Base-by-base conservation (phyloP, 2,329 filamentous ascomycete species). In the Hypoxylon rubiginosum region DNA sequence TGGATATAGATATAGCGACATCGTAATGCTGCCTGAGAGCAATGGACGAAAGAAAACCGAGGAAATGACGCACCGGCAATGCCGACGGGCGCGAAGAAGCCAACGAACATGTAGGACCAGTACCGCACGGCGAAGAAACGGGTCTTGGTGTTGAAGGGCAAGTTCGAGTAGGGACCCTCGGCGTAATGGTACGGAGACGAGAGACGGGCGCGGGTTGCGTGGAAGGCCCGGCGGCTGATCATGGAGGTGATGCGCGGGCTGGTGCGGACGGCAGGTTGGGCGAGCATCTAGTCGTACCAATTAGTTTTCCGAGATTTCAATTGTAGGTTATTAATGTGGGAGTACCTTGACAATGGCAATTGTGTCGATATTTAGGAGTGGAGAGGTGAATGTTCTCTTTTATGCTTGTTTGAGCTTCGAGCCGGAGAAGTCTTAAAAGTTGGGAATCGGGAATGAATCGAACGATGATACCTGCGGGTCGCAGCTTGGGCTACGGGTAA, bases 161-260 rank as follows among this genome's bases (percentile, higher is more conserved):
- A 84, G 88, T 97, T 98, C 86, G 88, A 91, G 83, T 93, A 92
- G 78, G 95, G 92, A 72, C 95, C 96, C 86, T 98, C 95, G 75
- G 95, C 91, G 86, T 99, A 99, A 88, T 99, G 96, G 91, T 97
- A 97, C 71, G 94, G 94, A 80, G 93, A 97, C 76, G 86, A 88
- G 80, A 97, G 84, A 82, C 92, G 93, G 80, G 91, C 83, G 78
- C 93, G 92, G 80, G 95, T 97, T 78, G 93, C 90, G 82, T 94
- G 91, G 91, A 99, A 97, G 84, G 91, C 93, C 82, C 96, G 94
- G 85, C 94, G 93, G 87, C 91, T 88, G 84, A 94, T 86, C 79
- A 90, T 81, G 72, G 87, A 84, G 79, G 90, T 89, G 79, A 90
- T 81, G 80, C 86, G 82, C 74, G 83, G 79, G 75, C 81, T 82